A percentile compares a stretch with the other conserved stretches of the same genome.
Conservation (phyloP, 306 rosid genomes). For the Rosa persica region DNA sequence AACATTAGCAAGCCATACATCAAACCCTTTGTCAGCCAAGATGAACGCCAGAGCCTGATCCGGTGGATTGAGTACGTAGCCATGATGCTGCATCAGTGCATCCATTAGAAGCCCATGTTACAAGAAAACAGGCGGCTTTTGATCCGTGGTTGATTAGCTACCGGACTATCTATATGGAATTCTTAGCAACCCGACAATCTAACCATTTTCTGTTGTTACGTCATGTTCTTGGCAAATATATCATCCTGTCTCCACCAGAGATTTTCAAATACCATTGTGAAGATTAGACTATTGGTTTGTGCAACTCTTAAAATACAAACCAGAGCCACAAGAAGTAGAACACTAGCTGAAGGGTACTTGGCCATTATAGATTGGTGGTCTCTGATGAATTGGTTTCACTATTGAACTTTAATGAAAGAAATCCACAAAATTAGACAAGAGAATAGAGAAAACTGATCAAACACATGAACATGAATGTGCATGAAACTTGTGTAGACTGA, state of each 20-base stretch:
- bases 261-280: conserved; percentile 36
- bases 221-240: conserved; percentile 52
- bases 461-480: no score
- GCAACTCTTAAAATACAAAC: background rate
- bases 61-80: conserved; percentile 43
- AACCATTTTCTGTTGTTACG: conserved; percentile 55
- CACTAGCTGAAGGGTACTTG: background rate
- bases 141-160: conserved; percentile 1
- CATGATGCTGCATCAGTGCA: conserved; percentile 37
- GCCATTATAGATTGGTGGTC: background rate
- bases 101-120: conserved; percentile 43
- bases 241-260: conserved; percentile 49
- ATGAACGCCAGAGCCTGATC: conserved; percentile 54
- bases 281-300: background rate
- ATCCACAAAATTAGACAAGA: no score
- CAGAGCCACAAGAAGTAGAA: conserved; percentile 2
- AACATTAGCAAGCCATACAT: conserved; percentile 66
- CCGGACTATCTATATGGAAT: conserved; percentile 30
- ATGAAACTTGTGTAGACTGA: no score
- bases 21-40: conserved; percentile 62
- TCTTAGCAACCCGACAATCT: conserved; percentile 54
- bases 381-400: no score
- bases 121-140: conserved; percentile 46
- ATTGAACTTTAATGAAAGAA: no score
- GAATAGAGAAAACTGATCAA: no score